Evolutionary conservation across 2,329 filamentous ascomycete species (phyloP).

Genomic region (Trichoderma brevicompactum): DNA sequence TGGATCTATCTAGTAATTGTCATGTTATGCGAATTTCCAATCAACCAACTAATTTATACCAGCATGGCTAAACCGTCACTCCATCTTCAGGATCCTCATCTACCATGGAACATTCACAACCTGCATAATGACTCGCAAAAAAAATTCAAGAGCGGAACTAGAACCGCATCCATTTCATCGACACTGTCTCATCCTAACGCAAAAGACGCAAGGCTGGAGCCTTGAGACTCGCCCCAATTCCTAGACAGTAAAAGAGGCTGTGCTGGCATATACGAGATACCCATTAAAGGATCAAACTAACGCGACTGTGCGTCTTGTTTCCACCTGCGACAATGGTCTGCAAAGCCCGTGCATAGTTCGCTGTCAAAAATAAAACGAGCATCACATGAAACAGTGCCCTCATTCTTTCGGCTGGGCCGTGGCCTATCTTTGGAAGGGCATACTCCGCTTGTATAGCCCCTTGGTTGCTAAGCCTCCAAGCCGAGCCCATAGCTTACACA

Average conservation of each 20-base stretch:
- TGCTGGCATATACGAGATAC: constrained; percentile 8
- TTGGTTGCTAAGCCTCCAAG: constrained; percentile 1
- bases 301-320: background rate
- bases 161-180: background rate
- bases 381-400: constrained; percentile 10
- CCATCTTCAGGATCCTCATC: background rate
- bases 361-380: background rate
- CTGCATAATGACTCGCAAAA: constrained; percentile 8
- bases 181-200: constrained; percentile 1
- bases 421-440: background rate
- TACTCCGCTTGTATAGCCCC: background rate
- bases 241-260: constrained; percentile 15
- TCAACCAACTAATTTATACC: too few species aligned
- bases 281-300: constrained; percentile 1
- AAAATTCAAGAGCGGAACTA: background rate
- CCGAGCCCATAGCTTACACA: background rate
- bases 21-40: too few species aligned
- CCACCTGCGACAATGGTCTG: constrained; percentile 1
- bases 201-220: background rate
- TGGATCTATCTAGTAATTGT: too few species aligned
- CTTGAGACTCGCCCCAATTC: background rate
- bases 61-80: too few species aligned
- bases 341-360: background rate
- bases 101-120: background rate
- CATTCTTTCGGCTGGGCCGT: background rate